Evolutionary conservation across 2,329 filamentous ascomycete species (phyloP).

Genomic region (Zymoseptoria pseudotritici): DNA sequence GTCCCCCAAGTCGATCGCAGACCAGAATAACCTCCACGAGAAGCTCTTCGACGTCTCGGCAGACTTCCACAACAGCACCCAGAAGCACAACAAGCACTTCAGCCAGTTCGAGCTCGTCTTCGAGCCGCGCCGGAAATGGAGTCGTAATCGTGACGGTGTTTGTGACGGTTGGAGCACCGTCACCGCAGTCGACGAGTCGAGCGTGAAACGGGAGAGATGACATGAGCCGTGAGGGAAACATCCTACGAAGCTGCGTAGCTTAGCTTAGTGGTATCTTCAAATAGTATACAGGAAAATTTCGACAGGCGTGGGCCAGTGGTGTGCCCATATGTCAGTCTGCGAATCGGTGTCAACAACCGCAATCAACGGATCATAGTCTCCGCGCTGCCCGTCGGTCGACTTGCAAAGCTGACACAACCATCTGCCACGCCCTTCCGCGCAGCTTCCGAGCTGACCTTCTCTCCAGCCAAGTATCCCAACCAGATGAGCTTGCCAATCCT

Average conservation of each 20-base stretch:
- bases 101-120: not conserved
- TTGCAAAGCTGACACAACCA: constrained; percentile 80
- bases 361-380: constrained; percentile 58
- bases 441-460: constrained; percentile 75
- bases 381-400: constrained; percentile 79
- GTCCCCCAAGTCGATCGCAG: not conserved
- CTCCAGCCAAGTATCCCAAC: constrained; percentile 83
- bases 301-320: not conserved
- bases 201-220: not conserved
- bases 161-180: not conserved
- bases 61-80: not conserved
- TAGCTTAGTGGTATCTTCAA: not conserved
- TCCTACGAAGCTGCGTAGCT: not conserved
- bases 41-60: not conserved
- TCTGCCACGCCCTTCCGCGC: constrained; percentile 77
- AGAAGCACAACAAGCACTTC: not conserved
- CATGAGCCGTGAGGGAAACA: not conserved
- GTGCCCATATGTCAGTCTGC: not conserved
- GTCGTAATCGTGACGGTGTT: not conserved
- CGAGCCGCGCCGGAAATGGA: not conserved
- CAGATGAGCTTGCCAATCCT: constrained; percentile 74
- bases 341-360: not conserved
- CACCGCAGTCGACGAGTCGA: not conserved
- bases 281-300: not conserved
- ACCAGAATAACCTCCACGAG: not conserved